A percentile compares a stretch with the other conserved stretches of the same genome.
These are phyloP conservation scores for Nicotiana attenuata DNA, from an alignment of 257 asterid genomes.

Conservation along the genomic window DNA sequence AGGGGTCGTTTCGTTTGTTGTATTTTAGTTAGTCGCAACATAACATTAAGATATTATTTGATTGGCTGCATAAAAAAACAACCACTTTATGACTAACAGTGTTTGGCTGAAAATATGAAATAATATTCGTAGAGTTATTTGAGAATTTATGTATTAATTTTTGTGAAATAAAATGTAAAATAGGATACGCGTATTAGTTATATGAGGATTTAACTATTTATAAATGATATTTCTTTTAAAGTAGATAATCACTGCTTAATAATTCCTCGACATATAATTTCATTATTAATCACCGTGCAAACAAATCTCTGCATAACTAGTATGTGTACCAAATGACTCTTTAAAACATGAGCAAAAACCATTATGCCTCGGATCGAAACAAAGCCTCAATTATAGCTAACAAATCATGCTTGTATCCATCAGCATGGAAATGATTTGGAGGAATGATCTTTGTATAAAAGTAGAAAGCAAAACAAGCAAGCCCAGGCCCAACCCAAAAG, in stretches of 20 bases:
- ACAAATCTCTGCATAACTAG: not conserved
- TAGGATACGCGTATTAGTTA: not conserved
- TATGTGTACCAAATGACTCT: no score
- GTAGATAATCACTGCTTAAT: not conserved
- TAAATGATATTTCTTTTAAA: not conserved
- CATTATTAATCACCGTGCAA: not conserved
- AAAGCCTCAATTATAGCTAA: conserved; percentile 34
- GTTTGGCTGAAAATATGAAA: no score
- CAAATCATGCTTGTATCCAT: conserved; percentile 57
- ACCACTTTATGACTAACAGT: no score
- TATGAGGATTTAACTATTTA: not conserved
- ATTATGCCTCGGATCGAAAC: conserved; percentile 8
- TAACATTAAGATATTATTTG: no score
- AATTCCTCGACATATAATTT: not conserved
- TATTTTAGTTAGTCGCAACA: no score
- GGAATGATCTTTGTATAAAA: conserved; percentile 65
- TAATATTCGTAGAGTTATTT: not conserved
- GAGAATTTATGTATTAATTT: not conserved
- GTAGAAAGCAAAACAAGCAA: conserved; percentile 55
- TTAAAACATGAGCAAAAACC: not conserved
- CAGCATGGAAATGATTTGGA: conserved; percentile 41
- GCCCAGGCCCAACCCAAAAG: conserved; percentile 65
- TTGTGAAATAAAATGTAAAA: not conserved
- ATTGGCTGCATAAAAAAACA: no score
- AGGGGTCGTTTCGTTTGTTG: no score